Conservation (phyloP, 345 rosid genomes). For the Ceriops decandra region DNA sequence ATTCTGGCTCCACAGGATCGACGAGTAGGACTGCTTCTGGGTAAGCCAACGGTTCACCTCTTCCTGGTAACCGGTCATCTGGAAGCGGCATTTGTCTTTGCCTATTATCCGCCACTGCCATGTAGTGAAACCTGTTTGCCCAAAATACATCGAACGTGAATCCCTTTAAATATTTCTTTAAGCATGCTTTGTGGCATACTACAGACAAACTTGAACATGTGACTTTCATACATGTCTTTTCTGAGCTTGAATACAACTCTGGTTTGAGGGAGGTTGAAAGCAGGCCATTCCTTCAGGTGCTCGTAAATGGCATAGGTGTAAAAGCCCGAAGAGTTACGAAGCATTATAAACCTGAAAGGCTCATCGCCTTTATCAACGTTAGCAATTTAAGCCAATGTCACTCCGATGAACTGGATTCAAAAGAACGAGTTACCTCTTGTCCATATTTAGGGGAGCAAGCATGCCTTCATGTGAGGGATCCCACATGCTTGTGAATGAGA, state of each 20-base stretch:
- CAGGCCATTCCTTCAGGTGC: constrained; percentile 74
- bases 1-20: constrained; percentile 61
- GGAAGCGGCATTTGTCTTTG: constrained; percentile 90
- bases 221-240: constrained; percentile 54
- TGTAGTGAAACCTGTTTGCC: constrained; percentile 66
- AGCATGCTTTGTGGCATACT: neutral
- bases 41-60: constrained; percentile 69
- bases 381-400: neutral
- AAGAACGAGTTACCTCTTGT: constrained; percentile 18
- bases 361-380: neutral
- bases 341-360: constrained; percentile 62
- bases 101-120: constrained; percentile 85
- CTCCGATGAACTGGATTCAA: neutral
- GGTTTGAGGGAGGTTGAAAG: constrained; percentile 66
- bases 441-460: constrained; percentile 21
- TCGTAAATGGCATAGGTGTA: constrained; percentile 75
- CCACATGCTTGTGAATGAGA: constrained; percentile 27
- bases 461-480: constrained; percentile 27
- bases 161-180: too few species aligned
- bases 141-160: neutral
- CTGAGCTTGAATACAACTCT: constrained; percentile 76
- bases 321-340: constrained; percentile 72
- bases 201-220: neutral
- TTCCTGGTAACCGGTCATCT: constrained; percentile 57
- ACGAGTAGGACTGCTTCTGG: constrained; percentile 83